Percentiles rank a stretch among this genome's conserved stretches.
Evolutionary conservation across 371 early-diverging fungal genomes (phyloP).

Genomic region (Lichtheimia corymbifera): DNA sequence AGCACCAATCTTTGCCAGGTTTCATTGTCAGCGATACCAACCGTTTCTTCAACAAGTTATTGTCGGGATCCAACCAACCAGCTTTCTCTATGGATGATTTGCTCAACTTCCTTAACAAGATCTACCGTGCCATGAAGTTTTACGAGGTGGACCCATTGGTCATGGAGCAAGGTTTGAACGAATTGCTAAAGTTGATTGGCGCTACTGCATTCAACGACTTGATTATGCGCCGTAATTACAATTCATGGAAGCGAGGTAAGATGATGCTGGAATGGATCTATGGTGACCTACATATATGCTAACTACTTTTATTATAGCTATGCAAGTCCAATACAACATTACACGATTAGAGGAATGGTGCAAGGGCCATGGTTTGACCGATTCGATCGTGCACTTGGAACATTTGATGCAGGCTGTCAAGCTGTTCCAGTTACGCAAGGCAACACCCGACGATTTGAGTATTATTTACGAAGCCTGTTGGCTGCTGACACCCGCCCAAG

Average conservation of each 20-base stretch:
- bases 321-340: conserved; percentile 98
- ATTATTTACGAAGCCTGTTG: conserved; percentile 96
- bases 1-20: conserved; percentile 88
- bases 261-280: too few relatives aligned
- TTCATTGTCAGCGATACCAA: conserved; percentile 84
- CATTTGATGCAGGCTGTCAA: conserved; percentile 94
- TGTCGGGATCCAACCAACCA: conserved; percentile 71
- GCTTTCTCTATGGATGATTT: conserved; percentile 91
- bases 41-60: conserved; percentile 80
- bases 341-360: conserved; percentile 97
- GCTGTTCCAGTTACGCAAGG: conserved; percentile 92
- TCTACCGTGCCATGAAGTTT: conserved; percentile 91
- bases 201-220: conserved; percentile 94
- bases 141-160: conserved; percentile 89
- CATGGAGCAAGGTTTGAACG: conserved; percentile 82
- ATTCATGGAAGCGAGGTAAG: conserved; percentile 85
- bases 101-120: conserved; percentile 86
- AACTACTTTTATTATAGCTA: conserved; percentile 34
- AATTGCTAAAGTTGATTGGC: conserved; percentile 89
- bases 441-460: conserved; percentile 87
- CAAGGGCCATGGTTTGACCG: conserved; percentile 87
- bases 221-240: conserved; percentile 87
- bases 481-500: conserved; percentile 90
- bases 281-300: too few relatives aligned
- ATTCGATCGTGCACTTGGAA: conserved; percentile 87